Conservation (phyloP, 2,329 filamentous ascomycete species). For the Graphilbum sp. region DNA sequence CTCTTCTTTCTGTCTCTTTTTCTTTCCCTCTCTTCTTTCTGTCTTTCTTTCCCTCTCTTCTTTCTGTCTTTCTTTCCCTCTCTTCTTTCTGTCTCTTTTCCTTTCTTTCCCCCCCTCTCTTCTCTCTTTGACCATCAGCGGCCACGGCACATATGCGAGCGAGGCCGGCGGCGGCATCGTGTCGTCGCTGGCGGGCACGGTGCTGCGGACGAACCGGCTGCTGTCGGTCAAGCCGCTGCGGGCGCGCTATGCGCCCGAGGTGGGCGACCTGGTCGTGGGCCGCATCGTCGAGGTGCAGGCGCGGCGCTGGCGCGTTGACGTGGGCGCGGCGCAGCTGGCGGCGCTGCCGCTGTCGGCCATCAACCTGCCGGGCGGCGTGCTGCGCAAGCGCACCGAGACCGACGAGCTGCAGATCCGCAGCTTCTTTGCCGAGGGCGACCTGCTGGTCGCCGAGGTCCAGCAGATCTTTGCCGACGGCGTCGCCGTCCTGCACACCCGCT, state of each 20-base stretch:
- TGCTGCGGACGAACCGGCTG: constrained; percentile 92
- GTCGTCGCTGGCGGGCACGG: constrained; percentile 77
- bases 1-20: neutral
- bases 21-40: neutral
- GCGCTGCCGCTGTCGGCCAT: constrained; percentile 75
- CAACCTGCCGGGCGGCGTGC: constrained; percentile 85
- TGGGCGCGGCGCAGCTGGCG: constrained; percentile 74
- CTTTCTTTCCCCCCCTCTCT: neutral
- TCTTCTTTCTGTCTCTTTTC: neutral
- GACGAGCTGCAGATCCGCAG: constrained; percentile 93
- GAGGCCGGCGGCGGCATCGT: constrained; percentile 52
- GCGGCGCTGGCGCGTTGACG: constrained; percentile 86
- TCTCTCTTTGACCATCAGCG: constrained; percentile 17
- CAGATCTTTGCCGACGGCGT: constrained; percentile 70
- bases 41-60: neutral
- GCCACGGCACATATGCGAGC: constrained; percentile 77
- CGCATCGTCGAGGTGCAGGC: constrained; percentile 91
- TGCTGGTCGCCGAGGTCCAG: constrained; percentile 92
- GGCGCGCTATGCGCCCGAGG: constrained; percentile 87
- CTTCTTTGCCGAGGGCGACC: constrained; percentile 93
- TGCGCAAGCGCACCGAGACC: constrained; percentile 80
- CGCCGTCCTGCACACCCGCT: constrained; percentile 77
- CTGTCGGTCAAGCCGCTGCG: constrained; percentile 81
- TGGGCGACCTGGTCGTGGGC: constrained; percentile 88
- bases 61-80: neutral